Conservation (phyloP, 2,329 filamentous ascomycete species). For the Sporothrix phasma region DNA sequence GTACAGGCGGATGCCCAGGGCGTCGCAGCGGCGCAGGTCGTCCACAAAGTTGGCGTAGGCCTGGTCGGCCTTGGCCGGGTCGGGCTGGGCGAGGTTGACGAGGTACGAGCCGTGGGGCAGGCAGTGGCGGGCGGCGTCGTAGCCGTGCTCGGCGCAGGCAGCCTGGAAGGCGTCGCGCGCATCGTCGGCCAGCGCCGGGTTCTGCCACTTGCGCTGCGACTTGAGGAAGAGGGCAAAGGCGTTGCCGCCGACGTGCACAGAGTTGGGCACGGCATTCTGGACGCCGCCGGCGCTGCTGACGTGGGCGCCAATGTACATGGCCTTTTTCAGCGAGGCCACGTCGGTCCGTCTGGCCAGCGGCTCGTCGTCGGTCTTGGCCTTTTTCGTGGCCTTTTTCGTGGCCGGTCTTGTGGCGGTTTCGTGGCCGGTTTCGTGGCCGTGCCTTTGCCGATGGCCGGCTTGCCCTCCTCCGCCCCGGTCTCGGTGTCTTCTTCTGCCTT, state of each 20-base stretch:
- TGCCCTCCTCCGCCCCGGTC: not conserved
- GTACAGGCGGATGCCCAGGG: conserved; percentile 80
- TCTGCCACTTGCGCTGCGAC: conserved; percentile 90
- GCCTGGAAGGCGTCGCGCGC: conserved; percentile 59
- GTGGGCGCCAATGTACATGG: conserved; percentile 83
- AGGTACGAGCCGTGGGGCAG: conserved; percentile 94
- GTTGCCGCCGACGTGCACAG: conserved; percentile 75
- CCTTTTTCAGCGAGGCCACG: conserved; percentile 50
- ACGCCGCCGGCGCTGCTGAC: conserved; percentile 86
- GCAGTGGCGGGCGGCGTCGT: conserved; percentile 61
- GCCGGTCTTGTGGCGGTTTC: too few species aligned
- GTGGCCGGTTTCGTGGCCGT: conserved; percentile 36
- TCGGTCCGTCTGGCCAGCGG: conserved; percentile 61
- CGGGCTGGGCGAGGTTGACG: conserved; percentile 84
- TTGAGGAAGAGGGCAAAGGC: conserved; percentile 93
- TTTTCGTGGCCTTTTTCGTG: conserved; percentile 38
- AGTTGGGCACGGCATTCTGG: conserved; percentile 75
- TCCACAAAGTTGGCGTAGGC: conserved; percentile 81
- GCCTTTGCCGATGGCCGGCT: conserved; percentile 24
- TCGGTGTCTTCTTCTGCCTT: conserved; percentile 19
- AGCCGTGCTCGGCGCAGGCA: conserved; percentile 57
- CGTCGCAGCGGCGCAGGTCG: conserved; percentile 75
- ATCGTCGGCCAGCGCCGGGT: conserved; percentile 62
- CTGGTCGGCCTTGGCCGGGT: conserved; percentile 69
- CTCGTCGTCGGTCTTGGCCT: conserved; percentile 32